Base-by-base conservation (phyloP, 148 eudicot species). In the Chenopodium album region DNA sequence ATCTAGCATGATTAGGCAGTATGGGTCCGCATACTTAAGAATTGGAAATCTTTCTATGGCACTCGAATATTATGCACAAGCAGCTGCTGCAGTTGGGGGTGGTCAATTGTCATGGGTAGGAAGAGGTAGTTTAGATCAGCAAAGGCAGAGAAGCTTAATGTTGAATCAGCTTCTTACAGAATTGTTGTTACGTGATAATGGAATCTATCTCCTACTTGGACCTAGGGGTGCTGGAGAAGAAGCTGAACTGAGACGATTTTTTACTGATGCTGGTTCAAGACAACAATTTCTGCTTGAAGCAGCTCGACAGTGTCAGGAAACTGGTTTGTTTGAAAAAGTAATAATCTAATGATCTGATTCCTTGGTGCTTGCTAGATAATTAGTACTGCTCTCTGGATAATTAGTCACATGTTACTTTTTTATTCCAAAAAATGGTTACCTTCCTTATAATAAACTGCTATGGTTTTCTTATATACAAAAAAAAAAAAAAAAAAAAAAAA, bases 51-150 rank as follows among this genome's bases (percentile, higher is more conserved):
- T 95, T 46, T 80, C 84, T 48, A 87, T 90, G 89, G 94, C 97
- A 69, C 74, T 95, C 82, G 99, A 95, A 83, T 95, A 95, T 87
- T 95, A 87, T 88, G 92, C 90, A 32, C 99, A 93, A 87, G 93
- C 99, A 73, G 97, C 94, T 77, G 93, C 97, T 78, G 90, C 97
- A 12, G 88, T 92, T 87, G 99, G 96, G 81, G 99, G 99, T 80
- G 98, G 99, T 59, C 92, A 92, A 78, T 56, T 93, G 84, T 93
- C 99, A 67, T 93, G 98, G 97, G 90, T 84, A 69, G 98, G 97
- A 48, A 89, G 98, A 87, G 87, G 87, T 86, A 91, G 83, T 80
- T 87, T 86, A 74, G 98, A 95, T 89, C 99, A 95, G 89, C 98
- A 92, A 84, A 88, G 99, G 85, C 98, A 93, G 94, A 91, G 89